Conservation (phyloP, 257 asterid species). For the Euphrasia confusa region DNA sequence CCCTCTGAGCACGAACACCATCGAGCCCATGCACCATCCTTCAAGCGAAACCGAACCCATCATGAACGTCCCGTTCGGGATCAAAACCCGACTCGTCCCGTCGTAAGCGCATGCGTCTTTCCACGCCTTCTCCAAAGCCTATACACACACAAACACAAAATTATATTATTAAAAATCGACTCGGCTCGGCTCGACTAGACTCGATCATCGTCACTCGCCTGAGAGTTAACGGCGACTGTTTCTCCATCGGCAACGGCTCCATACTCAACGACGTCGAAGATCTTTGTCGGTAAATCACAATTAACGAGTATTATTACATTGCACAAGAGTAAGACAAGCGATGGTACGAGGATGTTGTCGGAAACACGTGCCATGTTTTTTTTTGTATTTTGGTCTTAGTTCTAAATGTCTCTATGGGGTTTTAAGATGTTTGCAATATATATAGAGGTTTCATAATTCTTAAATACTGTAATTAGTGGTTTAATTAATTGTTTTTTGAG, state of each 20-base stretch:
- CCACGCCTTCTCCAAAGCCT: slow-evolving; percentile 74
- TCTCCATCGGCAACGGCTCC: slow-evolving; percentile 39
- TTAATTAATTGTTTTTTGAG: too few relatives aligned
- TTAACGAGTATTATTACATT: background rate
- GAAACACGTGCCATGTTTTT: slow-evolving; percentile 25
- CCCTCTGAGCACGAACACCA: slow-evolving; percentile 36
- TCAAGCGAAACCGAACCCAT: slow-evolving; percentile 37
- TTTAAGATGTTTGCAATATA: too few relatives aligned
- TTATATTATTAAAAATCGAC: too few relatives aligned
- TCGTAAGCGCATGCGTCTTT: slow-evolving; percentile 45
- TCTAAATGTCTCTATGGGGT: too few relatives aligned
- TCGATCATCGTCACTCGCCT: slow-evolving; percentile 23
- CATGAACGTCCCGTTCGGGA: slow-evolving; percentile 51
- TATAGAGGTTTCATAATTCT: too few relatives aligned
- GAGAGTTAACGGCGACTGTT: slow-evolving; percentile 31
- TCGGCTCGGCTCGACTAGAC: too few relatives aligned
- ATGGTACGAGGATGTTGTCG: background rate
- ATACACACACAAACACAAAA: background rate
- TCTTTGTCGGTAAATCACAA: slow-evolving; percentile 14
- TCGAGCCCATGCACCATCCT: slow-evolving; percentile 49
- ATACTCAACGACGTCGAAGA: slow-evolving; percentile 34
- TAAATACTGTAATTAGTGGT: too few relatives aligned
- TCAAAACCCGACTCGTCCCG: slow-evolving; percentile 42
- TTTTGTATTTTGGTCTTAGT: too few relatives aligned
- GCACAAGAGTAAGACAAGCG: slow-evolving; percentile 17